Evolutionary conservation across 768 basidiomycete genomes (phyloP).

Genomic region (Amanita molliuscula): DNA sequence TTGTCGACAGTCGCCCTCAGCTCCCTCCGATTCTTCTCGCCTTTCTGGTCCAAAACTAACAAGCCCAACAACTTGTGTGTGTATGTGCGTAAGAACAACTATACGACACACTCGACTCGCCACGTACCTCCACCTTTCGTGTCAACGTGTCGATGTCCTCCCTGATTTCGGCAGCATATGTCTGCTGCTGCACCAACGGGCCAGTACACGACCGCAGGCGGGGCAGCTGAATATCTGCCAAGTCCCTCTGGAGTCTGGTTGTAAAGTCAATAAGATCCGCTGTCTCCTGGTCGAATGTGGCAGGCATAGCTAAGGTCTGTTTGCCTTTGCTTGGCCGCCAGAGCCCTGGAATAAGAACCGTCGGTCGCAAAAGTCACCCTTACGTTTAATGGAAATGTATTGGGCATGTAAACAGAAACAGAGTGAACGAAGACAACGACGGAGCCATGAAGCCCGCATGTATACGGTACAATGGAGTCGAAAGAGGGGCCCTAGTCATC

Average conservation of each 20-base stretch:
- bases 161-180: conserved; percentile 62
- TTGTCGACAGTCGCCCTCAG: conserved; percentile 39
- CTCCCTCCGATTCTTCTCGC: conserved; percentile 38
- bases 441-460: no score
- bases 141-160: conserved; percentile 60
- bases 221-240: conserved; percentile 65
- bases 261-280: conserved; percentile 38
- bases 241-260: conserved; percentile 49
- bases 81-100: conserved; percentile 9
- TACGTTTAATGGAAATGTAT: no score
- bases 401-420: no score
- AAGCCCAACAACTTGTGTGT: conserved; percentile 49
- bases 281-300: conserved; percentile 41
- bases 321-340: no score
- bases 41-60: conserved; percentile 62
- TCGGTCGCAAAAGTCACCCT: no score
- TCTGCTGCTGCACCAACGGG: conserved; percentile 61
- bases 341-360: no score
- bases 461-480: no score
- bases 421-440: no score
- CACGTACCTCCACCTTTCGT: conserved; percentile 59
- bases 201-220: conserved; percentile 60
- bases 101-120: conserved; percentile 2
- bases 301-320: conserved; percentile 35
- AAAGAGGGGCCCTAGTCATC: no score